Evolutionary conservation across 352 stramenopile genomes (phyloP), one percentile per base, ranked within the genome.

Genomic region (Pythium chondricola): DNA sequence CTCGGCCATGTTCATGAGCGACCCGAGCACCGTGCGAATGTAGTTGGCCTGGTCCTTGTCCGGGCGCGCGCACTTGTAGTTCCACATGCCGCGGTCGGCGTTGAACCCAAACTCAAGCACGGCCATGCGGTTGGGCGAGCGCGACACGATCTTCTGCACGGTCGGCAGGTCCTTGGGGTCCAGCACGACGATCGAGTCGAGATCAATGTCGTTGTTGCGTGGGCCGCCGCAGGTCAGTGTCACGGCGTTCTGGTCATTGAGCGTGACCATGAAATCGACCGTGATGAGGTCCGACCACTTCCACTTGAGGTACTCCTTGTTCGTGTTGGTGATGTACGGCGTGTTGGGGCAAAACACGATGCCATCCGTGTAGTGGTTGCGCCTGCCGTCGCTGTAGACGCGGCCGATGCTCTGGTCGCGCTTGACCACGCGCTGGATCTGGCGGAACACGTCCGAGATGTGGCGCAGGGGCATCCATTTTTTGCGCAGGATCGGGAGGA

Each of bases 241-340:
- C 13, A 96, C 48, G 6, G 46, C 43, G 51, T 88, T 80, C 18
- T 67, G 65, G 41, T 83, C 75, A 30, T 76, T 69, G 31, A 88
- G 47, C 16, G 67, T 61, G 41, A 71, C 75, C 48, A 88, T 46
- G 45, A 96, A 90, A 55, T 96, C 86, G 25, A 96, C 71, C 17
- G 83, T 95, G 55, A 94, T 94, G 43, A 95, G 61, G 61, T 96
- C 86, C 30, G 76, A 74, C 83, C 84, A 96, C 61, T 96, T 96
- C 86, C 86, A 96, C 67, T 96, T 96, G 47, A 96, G 67, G 50
- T 93, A 93, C 46, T 93, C 82, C 54, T 84, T 81, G 71, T 93
- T 74, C 30, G 82, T 90, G 65, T 89, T 89, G 20, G 70, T 64
- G 43, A 89, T 63, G 54, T 93, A 93, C 51, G 79, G 83, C 27